These are phyloP conservation scores for Eleusine indica DNA, from an alignment of 176 grass and related monocot species.

Conservation along the genomic window DNA sequence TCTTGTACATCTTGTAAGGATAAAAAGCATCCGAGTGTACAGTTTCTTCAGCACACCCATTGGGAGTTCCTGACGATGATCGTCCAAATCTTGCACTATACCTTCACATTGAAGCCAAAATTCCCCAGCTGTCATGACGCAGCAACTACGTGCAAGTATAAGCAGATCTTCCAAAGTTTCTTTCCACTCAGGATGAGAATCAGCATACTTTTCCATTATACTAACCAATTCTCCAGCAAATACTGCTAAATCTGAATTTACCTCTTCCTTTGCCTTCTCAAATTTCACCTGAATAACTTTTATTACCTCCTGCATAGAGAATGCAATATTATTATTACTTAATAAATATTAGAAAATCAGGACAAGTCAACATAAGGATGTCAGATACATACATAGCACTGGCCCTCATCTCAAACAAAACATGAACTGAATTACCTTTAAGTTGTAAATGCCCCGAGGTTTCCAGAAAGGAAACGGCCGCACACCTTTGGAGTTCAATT, in stretches of 20 bases:
- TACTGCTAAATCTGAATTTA: constrained; percentile 90
- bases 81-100: constrained; percentile 98
- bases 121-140: constrained; percentile 89
- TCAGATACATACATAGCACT: not conserved
- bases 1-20: constrained; percentile 97
- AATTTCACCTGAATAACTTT: constrained; percentile 94
- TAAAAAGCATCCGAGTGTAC: constrained; percentile 96
- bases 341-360: constrained; percentile 20
- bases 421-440: constrained; percentile 67
- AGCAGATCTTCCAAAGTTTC: constrained; percentile 96
- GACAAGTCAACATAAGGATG: not conserved
- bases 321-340: constrained; percentile 24
- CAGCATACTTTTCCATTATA: constrained; percentile 93
- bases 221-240: constrained; percentile 96
- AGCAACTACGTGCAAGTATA: constrained; percentile 97
- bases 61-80: constrained; percentile 84
- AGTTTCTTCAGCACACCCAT: constrained; percentile 96
- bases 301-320: constrained; percentile 77
- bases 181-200: constrained; percentile 96
- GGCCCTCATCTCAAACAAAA: constrained; percentile 15
- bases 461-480: constrained; percentile 97
- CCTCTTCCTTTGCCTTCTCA: constrained; percentile 99
- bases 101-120: constrained; percentile 99
- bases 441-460: constrained; percentile 85
- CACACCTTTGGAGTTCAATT: constrained; percentile 98